Percentiles rank a stretch among this genome's conserved stretches.
phyloP scores from a whole-genome alignment of 441 rosid species.

The Raphanus hybrid region DNA sequence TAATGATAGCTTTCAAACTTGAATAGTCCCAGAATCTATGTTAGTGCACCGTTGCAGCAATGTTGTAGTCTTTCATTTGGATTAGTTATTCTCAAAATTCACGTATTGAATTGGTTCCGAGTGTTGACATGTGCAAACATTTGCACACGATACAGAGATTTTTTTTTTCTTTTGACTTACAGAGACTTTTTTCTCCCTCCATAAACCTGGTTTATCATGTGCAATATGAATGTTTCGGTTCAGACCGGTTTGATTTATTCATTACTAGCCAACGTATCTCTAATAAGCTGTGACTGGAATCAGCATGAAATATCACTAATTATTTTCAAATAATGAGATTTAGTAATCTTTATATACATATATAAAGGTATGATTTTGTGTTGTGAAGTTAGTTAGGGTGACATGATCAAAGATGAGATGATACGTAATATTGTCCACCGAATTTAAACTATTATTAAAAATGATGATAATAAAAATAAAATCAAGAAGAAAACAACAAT shows the following conservation, averaged over 20 bases:
- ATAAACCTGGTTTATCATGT: not conserved
- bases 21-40: too few species aligned
- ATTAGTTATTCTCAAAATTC: too few species aligned
- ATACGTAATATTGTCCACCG: constrained; percentile 32
- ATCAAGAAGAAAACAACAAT: constrained; percentile 13
- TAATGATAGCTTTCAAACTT: not conserved
- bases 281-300: not conserved
- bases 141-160: not conserved
- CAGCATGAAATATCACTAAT: not conserved
- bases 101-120: not conserved
- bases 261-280: not conserved
- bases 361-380: not conserved
- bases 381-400: constrained; percentile 38
- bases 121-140: not conserved
- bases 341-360: constrained; percentile 17
- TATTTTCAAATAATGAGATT: constrained; percentile 5
- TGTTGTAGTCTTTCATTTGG: too few species aligned
- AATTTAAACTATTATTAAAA: not conserved
- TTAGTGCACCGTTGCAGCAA: too few species aligned
- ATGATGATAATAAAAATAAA: constrained; percentile 20
- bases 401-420: constrained; percentile 37
- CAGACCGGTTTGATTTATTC: not conserved
- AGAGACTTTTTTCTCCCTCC: not conserved
- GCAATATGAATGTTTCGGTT: not conserved
- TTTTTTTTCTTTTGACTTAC: not conserved